Evolutionary conservation across 352 stramenopile genomes (phyloP), one percentile per base, ranked within the genome.

Genomic region (Thraustochytrium striatum): DNA sequence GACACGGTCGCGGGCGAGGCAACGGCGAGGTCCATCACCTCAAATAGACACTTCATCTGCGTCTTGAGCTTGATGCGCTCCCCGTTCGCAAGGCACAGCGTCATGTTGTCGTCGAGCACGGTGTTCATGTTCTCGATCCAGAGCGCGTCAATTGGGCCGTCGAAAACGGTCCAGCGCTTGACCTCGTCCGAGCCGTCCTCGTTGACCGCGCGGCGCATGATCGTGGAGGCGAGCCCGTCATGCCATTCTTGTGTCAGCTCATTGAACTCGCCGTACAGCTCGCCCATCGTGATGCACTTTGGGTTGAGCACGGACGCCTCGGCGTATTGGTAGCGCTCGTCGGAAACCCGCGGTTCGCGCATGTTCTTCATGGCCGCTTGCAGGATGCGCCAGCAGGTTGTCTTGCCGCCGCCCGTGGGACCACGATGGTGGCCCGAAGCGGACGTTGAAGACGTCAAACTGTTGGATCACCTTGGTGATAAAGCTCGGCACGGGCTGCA

Each of bases 71-170:
- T 89, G 69, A 97, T 97, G 1, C 92, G 87, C 82, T 97, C 92
- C 57, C 92, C 93, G 78, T 96, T 97, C 0, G 92, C 91, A 0
- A 97, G 86, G 72, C 92, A 97, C 9, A 97, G 83, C 3, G 90
- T 97, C 92, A 95, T 97, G 82, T 97, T 97, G 83, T 97, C 92
- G 78, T 97, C 92, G 3, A 97, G 81, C 0, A 97, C 92, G 0
- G 92, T 97, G 85, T 97, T 97, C 91, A 97, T 95, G 83, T 97
- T 97, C 81, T 97, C 92, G 50, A 97, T 97, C 92, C 92, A 97
- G 7, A 96, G 83, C n/a, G 92, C 90, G 81, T 97, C 92, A 62
- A 97, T 95, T 9, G 92, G 92, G 1, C 92, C 92, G 73, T 97
- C 92, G 41, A 97, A 97, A 3, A 97, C 89, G 0, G 89, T 96